Evolutionary conservation across 257 asterid species (phyloP).

Genomic region (Cinchona pubescens): DNA sequence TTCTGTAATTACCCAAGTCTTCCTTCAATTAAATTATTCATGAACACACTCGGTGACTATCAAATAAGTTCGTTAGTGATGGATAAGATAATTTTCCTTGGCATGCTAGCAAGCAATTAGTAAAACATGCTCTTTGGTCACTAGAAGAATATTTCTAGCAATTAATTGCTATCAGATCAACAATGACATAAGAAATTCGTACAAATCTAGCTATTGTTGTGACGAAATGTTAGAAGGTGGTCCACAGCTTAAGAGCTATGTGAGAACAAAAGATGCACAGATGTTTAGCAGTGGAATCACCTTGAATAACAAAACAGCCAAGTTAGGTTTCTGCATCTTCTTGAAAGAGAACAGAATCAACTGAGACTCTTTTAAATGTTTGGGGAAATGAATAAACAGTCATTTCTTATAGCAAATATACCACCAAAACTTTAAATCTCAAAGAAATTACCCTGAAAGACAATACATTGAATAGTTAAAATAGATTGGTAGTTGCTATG

Average conservation of each 20-base stretch:
- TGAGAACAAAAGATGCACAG: too few relatives aligned
- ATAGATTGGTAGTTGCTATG: too few relatives aligned
- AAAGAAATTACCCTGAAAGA: neutral
- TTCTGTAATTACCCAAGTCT: neutral
- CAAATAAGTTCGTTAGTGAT: neutral
- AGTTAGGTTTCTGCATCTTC: neutral
- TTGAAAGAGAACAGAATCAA: neutral
- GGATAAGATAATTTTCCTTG: neutral
- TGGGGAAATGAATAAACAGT: neutral
- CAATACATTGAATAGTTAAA: too few relatives aligned
- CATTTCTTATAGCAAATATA: neutral
- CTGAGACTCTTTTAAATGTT: neutral
- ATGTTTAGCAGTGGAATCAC: neutral
- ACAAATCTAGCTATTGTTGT: neutral
- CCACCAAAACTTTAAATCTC: neutral
- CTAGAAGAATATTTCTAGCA: neutral
- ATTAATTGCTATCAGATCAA: neutral
- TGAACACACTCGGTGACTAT: neutral
- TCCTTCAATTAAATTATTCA: neutral
- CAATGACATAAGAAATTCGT: neutral
- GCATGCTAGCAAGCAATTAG: neutral
- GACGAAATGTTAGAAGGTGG: neutral
- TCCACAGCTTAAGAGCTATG: too few relatives aligned
- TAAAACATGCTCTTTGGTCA: neutral
- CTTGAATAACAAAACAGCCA: neutral